Evolutionary conservation across 495 filamentous ascomycete genomes (phyloP), one percentile per base, ranked within the genome.

Genomic region (Xylaria palmicola): DNA sequence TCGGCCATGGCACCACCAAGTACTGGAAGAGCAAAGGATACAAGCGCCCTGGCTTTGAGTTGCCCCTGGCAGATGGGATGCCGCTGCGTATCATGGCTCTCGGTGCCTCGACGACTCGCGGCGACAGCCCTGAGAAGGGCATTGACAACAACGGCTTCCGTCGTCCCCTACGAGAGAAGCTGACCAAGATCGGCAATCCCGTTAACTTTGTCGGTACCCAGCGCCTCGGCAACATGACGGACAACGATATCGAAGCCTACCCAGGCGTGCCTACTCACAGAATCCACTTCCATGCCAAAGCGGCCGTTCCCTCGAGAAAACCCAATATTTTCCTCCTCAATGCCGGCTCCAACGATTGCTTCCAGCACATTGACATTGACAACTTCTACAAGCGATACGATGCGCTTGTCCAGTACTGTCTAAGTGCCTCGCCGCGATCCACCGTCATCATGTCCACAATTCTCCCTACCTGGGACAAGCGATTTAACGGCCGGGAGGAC

Each of bases 211-310:
- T 76, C 19, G 73, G 73, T 17, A 72, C 68, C 1, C 73, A 70
- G 19, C 65, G 65, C 3, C 62, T 66, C 37, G 73, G 73, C 50
- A 68, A 72, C 47, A 76, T 76, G 70, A 65, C 65, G 12, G 69
- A 73, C 55, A 74, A 76, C 53, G 63, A 73, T 37, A 69, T 73
- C 43, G 73, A 76, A 37, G 73, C 72, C 10, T 76, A 72, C 54
- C 72, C 70, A 5, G 73, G 72, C 17, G 66, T 72, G 6, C 60
- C 59, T 24, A 74, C 73, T 26, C 64, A 67, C 17, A 65, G 68
- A 24, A 73, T 76, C 15, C 63, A 66, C 22, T 62, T 52, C 43
- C 70, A 74, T 43, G 72, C 72, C 1, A 47, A 59, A 48, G 68
- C 56, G 39, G 68, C 73, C 2, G 65, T 73, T 7, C 65, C 67